These are phyloP conservation scores for Leccinum sublutescens DNA, from an alignment of 768 basidiomycete genomes.

Conservation along the genomic window DNA sequence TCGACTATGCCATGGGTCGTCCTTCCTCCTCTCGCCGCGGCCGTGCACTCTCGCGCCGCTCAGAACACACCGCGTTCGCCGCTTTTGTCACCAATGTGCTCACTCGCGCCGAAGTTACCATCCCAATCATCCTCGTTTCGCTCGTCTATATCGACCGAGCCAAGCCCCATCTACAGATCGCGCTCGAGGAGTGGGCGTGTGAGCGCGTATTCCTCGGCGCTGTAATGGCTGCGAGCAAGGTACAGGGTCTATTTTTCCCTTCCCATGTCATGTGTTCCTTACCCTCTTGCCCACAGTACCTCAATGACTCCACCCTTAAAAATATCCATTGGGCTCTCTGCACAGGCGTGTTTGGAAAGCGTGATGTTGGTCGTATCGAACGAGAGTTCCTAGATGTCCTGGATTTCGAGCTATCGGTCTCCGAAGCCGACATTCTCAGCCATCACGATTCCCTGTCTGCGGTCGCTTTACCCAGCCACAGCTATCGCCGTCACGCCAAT, in stretches of 20 bases:
- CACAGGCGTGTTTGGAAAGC: slow-evolving; percentile 78
- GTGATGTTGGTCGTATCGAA: slow-evolving; percentile 78
- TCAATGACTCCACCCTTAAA: slow-evolving; percentile 88
- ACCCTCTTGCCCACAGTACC: slow-evolving; percentile 47
- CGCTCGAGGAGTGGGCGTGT: slow-evolving; percentile 80
- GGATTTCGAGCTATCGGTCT: slow-evolving; percentile 67
- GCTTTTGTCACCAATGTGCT: slow-evolving; percentile 69
- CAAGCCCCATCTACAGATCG: slow-evolving; percentile 76
- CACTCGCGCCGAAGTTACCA: slow-evolving; percentile 68
- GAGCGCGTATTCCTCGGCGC: slow-evolving; percentile 91
- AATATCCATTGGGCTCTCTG: slow-evolving; percentile 90
- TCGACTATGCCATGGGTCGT: slow-evolving; percentile 74
- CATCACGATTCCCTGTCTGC: slow-evolving; percentile 39
- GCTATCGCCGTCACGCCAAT: slow-evolving; percentile 27
- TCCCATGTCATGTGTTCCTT: slow-evolving; percentile 10
- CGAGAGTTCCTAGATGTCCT: slow-evolving; percentile 80
- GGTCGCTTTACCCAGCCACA: slow-evolving; percentile 26
- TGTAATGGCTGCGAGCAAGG: slow-evolving; percentile 86
- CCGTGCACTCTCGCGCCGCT: slow-evolving; percentile 43
- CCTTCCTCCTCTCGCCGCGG: slow-evolving; percentile 55
- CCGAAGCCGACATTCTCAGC: slow-evolving; percentile 60
- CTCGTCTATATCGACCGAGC: slow-evolving; percentile 79
- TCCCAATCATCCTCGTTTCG: slow-evolving; percentile 64
- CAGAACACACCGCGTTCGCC: slow-evolving; percentile 57
- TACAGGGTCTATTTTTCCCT: slow-evolving; percentile 32